Percentiles rank a stretch among this genome's conserved stretches.
phyloP scores from a whole-genome alignment of 352 stramenopile genomes.

The Pilasporangium apinafurcum region DNA sequence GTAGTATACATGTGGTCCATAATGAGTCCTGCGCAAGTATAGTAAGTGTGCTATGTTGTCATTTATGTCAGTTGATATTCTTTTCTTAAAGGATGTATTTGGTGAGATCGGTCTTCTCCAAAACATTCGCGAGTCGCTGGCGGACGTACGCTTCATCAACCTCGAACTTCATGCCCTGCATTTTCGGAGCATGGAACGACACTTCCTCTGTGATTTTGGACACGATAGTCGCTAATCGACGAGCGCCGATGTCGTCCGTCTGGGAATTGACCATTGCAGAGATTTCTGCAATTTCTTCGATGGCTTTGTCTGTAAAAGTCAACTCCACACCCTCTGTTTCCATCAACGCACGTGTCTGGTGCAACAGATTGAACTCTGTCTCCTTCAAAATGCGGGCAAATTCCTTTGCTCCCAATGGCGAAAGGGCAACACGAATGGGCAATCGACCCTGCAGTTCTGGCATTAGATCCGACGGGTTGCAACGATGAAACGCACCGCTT shows the following conservation, averaged over 20 bases:
- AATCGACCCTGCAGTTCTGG: conserved; percentile 97
- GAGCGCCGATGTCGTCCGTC: conserved; percentile 97
- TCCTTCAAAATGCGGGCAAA: conserved; percentile 98
- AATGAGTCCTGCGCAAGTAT: too few species aligned
- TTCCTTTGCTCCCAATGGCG: conserved; percentile 95
- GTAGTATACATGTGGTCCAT: conserved; percentile 1
- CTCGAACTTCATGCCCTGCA: conserved; percentile 70
- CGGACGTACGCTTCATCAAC: conserved; percentile 93
- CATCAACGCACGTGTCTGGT: conserved; percentile 96
- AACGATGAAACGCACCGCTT: conserved; percentile 93
- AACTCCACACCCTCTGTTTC: conserved; percentile 94
- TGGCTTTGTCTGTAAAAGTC: conserved; percentile 93
- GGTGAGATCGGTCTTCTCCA: conserved; percentile 92
- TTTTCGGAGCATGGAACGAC: conserved; percentile 95
- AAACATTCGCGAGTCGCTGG: conserved; percentile 89
- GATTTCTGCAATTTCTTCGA: conserved; percentile 95
- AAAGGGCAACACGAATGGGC: conserved; percentile 97
- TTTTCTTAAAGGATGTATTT: conserved; percentile 95
- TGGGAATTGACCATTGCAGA: conserved; percentile 93
- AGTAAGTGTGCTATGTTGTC: not conserved
- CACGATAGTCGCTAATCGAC: conserved; percentile 95
- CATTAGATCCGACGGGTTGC: conserved; percentile 97
- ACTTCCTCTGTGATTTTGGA: conserved; percentile 98
- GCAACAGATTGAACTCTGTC: conserved; percentile 92
- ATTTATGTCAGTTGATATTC: not conserved